Conservation (phyloP, 1,284 basidiomycete genomes). For the Taiwanofungus camphoratus region DNA sequence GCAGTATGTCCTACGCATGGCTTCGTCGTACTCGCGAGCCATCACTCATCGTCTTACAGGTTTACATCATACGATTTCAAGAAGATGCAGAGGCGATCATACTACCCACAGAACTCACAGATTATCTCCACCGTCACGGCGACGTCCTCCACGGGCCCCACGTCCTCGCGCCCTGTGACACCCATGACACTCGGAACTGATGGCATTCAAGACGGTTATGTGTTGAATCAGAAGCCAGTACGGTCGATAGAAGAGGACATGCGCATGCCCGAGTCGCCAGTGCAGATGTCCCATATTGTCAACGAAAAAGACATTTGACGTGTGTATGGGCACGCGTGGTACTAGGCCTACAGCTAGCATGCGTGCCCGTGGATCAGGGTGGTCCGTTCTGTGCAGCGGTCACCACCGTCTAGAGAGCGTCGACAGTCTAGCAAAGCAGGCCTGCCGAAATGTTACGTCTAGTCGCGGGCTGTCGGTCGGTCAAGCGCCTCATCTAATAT, state of each 20-base stretch:
- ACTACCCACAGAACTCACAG: constrained; percentile 77
- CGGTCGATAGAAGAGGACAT: constrained; percentile 22
- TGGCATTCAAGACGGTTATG: constrained; percentile 20
- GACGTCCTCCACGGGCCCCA: constrained; percentile 38
- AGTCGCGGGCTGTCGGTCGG: too few relatives aligned
- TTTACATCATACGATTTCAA: constrained; percentile 81
- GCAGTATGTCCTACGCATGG: constrained; percentile 55
- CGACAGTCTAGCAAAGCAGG: too few relatives aligned
- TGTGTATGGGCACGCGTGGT: too few relatives aligned
- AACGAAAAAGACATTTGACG: constrained; percentile 20
- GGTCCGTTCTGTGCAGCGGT: too few relatives aligned
- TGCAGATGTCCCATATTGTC: constrained; percentile 22
- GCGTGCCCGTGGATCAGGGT: too few relatives aligned
- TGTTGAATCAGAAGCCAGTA: constrained; percentile 21
- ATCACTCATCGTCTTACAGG: constrained; percentile 30
- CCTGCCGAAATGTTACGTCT: too few relatives aligned
- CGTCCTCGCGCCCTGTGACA: constrained; percentile 42
- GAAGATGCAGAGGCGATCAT: constrained; percentile 78
- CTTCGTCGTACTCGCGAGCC: background rate
- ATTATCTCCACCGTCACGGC: constrained; percentile 43
- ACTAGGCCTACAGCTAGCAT: too few relatives aligned
- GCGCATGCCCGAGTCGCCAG: constrained; percentile 14
- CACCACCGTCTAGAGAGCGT: too few relatives aligned
- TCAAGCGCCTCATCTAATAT: too few relatives aligned
- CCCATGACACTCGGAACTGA: constrained; percentile 30